Evolutionary conservation across 257 asterid genomes (phyloP).

Genomic region (Nemophila menziesii): DNA sequence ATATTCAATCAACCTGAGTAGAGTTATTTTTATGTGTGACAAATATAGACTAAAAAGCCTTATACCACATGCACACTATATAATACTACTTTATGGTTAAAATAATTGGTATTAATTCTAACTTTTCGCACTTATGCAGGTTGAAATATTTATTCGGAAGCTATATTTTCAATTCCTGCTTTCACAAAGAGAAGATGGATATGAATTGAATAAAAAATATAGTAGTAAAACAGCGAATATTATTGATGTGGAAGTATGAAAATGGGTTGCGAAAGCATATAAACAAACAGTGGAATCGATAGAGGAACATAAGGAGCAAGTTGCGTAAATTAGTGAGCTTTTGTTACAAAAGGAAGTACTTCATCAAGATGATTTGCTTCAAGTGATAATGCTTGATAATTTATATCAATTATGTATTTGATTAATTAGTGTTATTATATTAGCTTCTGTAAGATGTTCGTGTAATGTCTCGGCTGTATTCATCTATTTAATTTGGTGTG

Average conservation of each 20-base stretch:
- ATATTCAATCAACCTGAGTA: not conserved
- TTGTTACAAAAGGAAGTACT: conserved; percentile 75
- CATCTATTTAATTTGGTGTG: too few relatives aligned
- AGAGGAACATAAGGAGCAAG: conserved; percentile 59
- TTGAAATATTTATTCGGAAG: too few relatives aligned
- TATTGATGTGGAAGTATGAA: conserved; percentile 68
- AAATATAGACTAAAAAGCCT: not conserved
- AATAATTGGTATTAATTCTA: too few relatives aligned
- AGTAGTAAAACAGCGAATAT: conserved; percentile 71
- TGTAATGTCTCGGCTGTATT: too few relatives aligned
- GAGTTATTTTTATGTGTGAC: not conserved
- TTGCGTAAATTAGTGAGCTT: conserved; percentile 64
- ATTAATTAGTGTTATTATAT: too few relatives aligned
- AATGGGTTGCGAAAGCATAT: conserved; percentile 70
- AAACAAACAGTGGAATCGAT: conserved; percentile 36
- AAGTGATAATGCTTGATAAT: too few relatives aligned
- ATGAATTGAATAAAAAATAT: conserved; percentile 56
- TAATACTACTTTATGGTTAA: too few relatives aligned
- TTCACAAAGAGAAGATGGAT: conserved; percentile 52
- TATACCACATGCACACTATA: not conserved
- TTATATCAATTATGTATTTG: too few relatives aligned
- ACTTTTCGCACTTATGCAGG: too few relatives aligned
- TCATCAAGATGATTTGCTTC: conserved; percentile 64
- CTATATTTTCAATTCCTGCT: conserved; percentile 88
- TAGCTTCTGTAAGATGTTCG: too few relatives aligned